Base-by-base conservation (phyloP, 768 basidiomycete genomes). In the Amanita rubescens region DNA sequence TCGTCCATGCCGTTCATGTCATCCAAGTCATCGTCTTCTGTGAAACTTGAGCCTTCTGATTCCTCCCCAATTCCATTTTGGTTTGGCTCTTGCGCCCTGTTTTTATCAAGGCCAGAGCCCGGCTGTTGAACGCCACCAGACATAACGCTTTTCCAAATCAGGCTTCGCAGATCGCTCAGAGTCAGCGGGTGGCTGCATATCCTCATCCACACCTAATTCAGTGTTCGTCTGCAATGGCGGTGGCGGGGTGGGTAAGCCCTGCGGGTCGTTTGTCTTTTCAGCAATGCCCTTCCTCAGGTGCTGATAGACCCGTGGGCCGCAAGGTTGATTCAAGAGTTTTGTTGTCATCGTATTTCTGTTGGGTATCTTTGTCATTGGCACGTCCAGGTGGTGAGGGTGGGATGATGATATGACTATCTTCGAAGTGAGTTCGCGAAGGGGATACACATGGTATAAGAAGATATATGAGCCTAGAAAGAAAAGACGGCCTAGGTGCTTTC, bases 81-180 rank as follows among this genome's bases (percentile, higher is more conserved):
- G 45, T 60, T 75, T 46, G 69, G 69, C 46, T 77, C 73, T 17
- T 67, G 67, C 7, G 74, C 71, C 55, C 76, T 79, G 57, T 62
- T 56, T 56, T 68, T 68, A 59, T 66, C 66, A 30, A 68, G 62
- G 15, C 80, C 87, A 22, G 91, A 90, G 30, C 93, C 93, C 12
- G 94, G 93, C 2, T 92, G 79, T 62, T 94, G 90, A 20, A 95
- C 94, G 41, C 90, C 90, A 30, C 91, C 87, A n/a, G 90, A 92
- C 9, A 88, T 90, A 58, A 96, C 74, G 12, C n/a, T 89, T 92
- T 56, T 85, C 91, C 6, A 92, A 91, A 69, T 94, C 92, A 8
- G 83, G 79, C 22, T 75, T 71, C 6, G 90, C 77, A 53, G 69
- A 55, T 64, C 61, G 58, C 69, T 70, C 68, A 60, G 60, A 65